Evolutionary conservation across 139 green algal genomes (phyloP), one percentile per base, ranked within the genome.

Genomic region (Chlorella sp.): DNA sequence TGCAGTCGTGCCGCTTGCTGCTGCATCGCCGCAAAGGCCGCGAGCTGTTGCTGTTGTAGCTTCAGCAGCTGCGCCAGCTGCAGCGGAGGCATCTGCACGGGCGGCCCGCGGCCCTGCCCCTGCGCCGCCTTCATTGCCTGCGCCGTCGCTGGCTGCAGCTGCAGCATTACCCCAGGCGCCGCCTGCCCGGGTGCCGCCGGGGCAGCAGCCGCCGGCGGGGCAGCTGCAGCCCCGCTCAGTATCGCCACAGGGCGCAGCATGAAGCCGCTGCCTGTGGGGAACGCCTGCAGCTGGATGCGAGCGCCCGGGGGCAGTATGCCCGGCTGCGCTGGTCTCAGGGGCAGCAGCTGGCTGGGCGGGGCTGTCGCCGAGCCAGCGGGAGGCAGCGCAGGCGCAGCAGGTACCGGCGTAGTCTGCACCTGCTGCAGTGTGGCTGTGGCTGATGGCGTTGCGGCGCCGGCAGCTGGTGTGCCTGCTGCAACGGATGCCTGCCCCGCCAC

Each of bases 11-110:
- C 51, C 8, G 51, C 51, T 16, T 60, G 51, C 51, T 60, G 51
- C 51, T 60, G 51, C 51, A 60, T 73, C 40, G 77, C 60, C 24
- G 77, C 60, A 60, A 60, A 51, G 9, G 77, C 77, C 30, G 40
- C 77, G 28, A 82, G 40, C 77, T 83, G 77, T 41, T 83, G 77
- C 41, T 83, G 77, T 41, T 83, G 77, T 60, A 62, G 77, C 77
- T 56, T 51, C 4, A 82, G 36, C 36, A 81, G 76, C 13, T 68
- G 77, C 41, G 73, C 60, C 58, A 83, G 77, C 60, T 83, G 77
- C 9, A 26, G 28, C 16, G 77, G 60, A 60, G 32, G 77, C 60
- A 83, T n/a, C 6, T 60, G 51, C 11, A 16, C 16, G 11, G 51
- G 14, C 51, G 51, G 51, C 13, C 51, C 51, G 13, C 51, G 51